Conservation (phyloP, 108 stramenopile genomes). For the Cyclotella baltica region DNA sequence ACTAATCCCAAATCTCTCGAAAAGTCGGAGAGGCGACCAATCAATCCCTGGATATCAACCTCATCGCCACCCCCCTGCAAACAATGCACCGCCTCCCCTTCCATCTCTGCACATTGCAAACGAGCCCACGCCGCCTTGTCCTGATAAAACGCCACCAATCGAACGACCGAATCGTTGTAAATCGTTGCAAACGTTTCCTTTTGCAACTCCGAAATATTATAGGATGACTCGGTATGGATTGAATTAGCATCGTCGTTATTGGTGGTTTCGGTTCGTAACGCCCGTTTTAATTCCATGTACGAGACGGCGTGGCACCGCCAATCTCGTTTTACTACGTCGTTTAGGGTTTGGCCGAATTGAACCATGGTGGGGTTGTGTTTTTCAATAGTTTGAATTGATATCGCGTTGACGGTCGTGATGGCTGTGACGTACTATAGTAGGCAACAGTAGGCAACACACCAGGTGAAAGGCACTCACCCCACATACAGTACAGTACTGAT, state of each 20-base stretch:
- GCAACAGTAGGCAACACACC: too few species aligned
- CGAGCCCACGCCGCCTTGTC: conserved; percentile 66
- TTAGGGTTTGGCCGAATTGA: conserved; percentile 46
- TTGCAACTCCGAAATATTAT: conserved; percentile 20
- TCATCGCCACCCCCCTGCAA: conserved; percentile 9
- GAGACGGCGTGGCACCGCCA: conserved; percentile 52
- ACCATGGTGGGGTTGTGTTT: conserved; percentile 22
- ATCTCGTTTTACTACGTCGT: conserved; percentile 46
- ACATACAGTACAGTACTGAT: too few species aligned
- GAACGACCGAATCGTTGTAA: conserved; percentile 52
- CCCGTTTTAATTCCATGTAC: conserved; percentile 47
- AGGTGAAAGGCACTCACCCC: too few species aligned
- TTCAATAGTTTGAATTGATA: too few species aligned
- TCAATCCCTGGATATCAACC: conserved; percentile 12
- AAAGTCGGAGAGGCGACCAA: conserved; percentile 39
- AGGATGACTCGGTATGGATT: conserved; percentile 48
- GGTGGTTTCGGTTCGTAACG: conserved; percentile 11
- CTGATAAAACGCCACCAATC: conserved; percentile 63
- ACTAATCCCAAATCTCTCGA: conserved; percentile 52
- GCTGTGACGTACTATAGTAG: too few species aligned
- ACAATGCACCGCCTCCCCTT: conserved; percentile 55
- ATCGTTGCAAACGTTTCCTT: conserved; percentile 51
- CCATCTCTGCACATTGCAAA: conserved; percentile 55
- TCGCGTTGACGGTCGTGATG: too few species aligned
- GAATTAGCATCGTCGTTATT: conserved; percentile 34